Evolutionary conservation across 1,139 yeast species (phyloP), one percentile per base, ranked within the genome.

Genomic region (Pichia sp.): DNA sequence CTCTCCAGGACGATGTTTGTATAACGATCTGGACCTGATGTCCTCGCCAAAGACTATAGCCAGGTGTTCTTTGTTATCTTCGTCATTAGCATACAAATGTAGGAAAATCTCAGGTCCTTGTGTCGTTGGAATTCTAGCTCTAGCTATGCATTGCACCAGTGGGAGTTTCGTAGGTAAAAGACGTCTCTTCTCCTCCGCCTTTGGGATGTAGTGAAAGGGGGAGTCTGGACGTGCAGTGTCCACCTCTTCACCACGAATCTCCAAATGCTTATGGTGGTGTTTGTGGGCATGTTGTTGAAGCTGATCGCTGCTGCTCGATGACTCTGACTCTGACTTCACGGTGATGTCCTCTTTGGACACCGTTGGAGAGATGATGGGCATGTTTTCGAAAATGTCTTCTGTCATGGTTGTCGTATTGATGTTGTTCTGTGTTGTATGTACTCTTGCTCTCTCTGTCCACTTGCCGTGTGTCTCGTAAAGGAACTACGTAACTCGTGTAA

Each of bases 11-110:
- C 86, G 65, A 34, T 62, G 61, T 28, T 66, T 71, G 60, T 75
- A 91, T 37, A 93, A 65, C 2, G 88, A 66, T 54, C 72, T 69
- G 4, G 96, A 85, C 47, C 94, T 69, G 34, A 93, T 78, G 49
- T 83, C 83, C 53, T 86, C 95, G 9, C 98, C 97, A 62, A 91
- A 91, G 3, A 91, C 98, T 42, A 93, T 91, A 9, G 98, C 98
- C 51, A 93, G 66, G 60, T 93, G 99, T 60, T 93, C 99, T 59
- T 93, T 93, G 41, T 75, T 68, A 60, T 93, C 99, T 39, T 80
- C 63, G 53, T 86, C 77, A 55, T 91, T 91, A 38, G 82, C 72
- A 61, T 91, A 93, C 34, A 93, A 61, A 61, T 93, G 98, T 39
- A 93, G 65, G 50, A 87, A 93, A 37, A 88, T 86, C 53, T 93